phyloP scores from a whole-genome alignment of 495 filamentous ascomycete genomes.

The Penicillium daleae region DNA sequence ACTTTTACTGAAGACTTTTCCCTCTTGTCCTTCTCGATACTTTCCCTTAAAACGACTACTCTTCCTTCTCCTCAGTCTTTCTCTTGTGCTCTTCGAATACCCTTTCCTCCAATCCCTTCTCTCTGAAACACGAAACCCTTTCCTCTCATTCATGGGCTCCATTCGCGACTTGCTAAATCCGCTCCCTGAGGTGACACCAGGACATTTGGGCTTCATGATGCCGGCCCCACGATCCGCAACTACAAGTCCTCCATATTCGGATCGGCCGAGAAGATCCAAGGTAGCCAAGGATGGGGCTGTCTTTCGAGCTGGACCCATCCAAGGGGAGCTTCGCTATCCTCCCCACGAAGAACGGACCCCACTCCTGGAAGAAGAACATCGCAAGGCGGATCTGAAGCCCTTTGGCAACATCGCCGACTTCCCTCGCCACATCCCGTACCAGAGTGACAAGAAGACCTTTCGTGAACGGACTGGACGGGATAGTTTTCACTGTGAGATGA shows the following conservation, averaged over 20 bases:
- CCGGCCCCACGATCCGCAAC: background rate
- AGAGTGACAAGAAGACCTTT: slow-evolving; percentile 89
- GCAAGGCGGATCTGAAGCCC: slow-evolving; percentile 66
- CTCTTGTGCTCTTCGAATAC: slow-evolving; percentile 20
- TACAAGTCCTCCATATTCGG: slow-evolving; percentile 23
- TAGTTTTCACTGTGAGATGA: slow-evolving; percentile 74
- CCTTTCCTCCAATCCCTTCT: background rate
- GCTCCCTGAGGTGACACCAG: slow-evolving; percentile 13
- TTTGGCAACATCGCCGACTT: slow-evolving; percentile 69
- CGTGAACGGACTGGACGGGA: slow-evolving; percentile 82
- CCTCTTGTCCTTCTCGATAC: slow-evolving; percentile 1
- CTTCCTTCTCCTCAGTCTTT: slow-evolving; percentile 6
- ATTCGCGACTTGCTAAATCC: slow-evolving; percentile 41
- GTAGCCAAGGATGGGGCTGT: slow-evolving; percentile 62
- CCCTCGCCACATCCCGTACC: slow-evolving; percentile 85
- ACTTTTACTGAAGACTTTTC: background rate
- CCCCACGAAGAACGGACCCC: slow-evolving; percentile 67
- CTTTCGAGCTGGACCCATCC: slow-evolving; percentile 58
- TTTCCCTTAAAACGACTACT: slow-evolving; percentile 3
- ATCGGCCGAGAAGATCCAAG: slow-evolving; percentile 48
- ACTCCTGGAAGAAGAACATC: slow-evolving; percentile 56
- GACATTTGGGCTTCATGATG: background rate
- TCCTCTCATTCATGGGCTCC: slow-evolving; percentile 30
- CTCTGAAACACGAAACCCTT: background rate
- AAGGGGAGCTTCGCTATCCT: slow-evolving; percentile 66